Evolutionary conservation across 176 grass and related monocot genomes (phyloP), one percentile per base, ranked within the genome.

Genomic region (maize (Zea mays)): DNA sequence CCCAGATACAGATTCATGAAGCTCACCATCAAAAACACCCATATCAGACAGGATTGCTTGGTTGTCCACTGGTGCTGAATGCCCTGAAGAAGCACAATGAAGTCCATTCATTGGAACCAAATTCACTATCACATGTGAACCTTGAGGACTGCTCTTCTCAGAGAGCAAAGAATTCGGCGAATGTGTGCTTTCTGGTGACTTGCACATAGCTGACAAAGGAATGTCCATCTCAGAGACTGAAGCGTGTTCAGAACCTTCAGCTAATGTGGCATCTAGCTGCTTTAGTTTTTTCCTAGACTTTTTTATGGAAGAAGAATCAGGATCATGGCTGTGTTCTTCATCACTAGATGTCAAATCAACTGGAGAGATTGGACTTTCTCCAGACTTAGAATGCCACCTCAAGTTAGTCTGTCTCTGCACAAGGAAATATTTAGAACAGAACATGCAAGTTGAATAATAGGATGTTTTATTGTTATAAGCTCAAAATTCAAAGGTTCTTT

Each of bases 401-500:
- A 61, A 38, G 67, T 73, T 85, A 55, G 62, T 44, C 39, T 17
- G 36, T 66, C 78, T 89, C 87, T 89, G 60, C 40, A 81, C 42
- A 76, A 48, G 50, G 20, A 67, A 67, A 51, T 58, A 49, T 66
- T 7, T 13, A 76, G 35, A 61, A 44, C 67, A 20, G 43, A 64
- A 65, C 58, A 67, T 76, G 45, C 14, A 14, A 86, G 40, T 56
- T 81, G 38, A 77, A 64, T 55, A 51, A 63, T 3, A 81, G 1
- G 13, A 72, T 38, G 13, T 10, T 17, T 62, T 38, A 67, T 9
- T 72, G 12, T 17, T 56, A 41, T 16, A 79, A 16, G 27, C 3
- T 14, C 2, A 27, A 27, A 27, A 27, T 27, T 4, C 11, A 34
- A 10, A 70, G 20, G 49, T 71, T 71, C 21, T 51, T 17, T 17